A percentile compares a stretch with the other conserved stretches of the same genome.
phyloP scores from a whole-genome alignment of 805 yeast genomes.

The Metschnikowia corniflorae region DNA sequence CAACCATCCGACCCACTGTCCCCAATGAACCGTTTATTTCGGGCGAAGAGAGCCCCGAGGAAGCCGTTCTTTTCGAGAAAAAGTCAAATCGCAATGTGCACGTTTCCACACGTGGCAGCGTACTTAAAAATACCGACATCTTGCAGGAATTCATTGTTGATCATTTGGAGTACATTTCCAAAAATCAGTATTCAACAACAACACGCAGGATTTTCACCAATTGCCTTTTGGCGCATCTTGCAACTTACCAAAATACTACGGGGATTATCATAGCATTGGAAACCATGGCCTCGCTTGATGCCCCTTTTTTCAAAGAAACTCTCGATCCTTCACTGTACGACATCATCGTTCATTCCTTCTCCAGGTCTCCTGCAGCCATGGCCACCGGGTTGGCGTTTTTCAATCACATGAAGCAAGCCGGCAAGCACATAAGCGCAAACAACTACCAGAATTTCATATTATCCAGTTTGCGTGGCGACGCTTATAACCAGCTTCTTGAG shows the following conservation, averaged over 20 bases:
- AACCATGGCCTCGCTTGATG: slow-evolving; percentile 15
- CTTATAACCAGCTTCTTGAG: slow-evolving; percentile 11
- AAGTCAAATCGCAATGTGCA: slow-evolving; percentile 24
- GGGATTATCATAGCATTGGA: slow-evolving; percentile 20
- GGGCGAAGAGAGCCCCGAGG: background rate
- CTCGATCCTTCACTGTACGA: slow-evolving; percentile 29
- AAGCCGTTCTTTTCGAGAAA: slow-evolving; percentile 18
- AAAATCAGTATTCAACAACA: slow-evolving; percentile 1
- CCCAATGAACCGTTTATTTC: background rate
- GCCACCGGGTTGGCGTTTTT: slow-evolving; percentile 24
- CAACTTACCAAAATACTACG: slow-evolving; percentile 32
- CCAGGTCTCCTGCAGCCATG: slow-evolving; percentile 27
- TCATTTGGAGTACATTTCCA: slow-evolving; percentile 23
- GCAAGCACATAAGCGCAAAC: slow-evolving; percentile 10
- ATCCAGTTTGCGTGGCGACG: slow-evolving; percentile 11
- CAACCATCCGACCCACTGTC: too few relatives aligned
- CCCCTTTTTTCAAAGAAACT: slow-evolving; percentile 21
- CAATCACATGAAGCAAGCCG: slow-evolving; percentile 17
- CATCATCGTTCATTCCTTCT: slow-evolving; percentile 26
- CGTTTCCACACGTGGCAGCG: slow-evolving; percentile 28
- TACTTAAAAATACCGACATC: slow-evolving; percentile 27
- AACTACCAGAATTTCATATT: slow-evolving; percentile 23
- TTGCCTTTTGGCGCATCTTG: slow-evolving; percentile 35
- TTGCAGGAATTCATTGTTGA: slow-evolving; percentile 22
- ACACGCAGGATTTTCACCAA: slow-evolving; percentile 28